A percentile compares a stretch with the other conserved stretches of the same genome.
Evolutionary conservation across 495 filamentous ascomycete genomes (phyloP).

Genomic region (Podospora pseudoanserina): DNA sequence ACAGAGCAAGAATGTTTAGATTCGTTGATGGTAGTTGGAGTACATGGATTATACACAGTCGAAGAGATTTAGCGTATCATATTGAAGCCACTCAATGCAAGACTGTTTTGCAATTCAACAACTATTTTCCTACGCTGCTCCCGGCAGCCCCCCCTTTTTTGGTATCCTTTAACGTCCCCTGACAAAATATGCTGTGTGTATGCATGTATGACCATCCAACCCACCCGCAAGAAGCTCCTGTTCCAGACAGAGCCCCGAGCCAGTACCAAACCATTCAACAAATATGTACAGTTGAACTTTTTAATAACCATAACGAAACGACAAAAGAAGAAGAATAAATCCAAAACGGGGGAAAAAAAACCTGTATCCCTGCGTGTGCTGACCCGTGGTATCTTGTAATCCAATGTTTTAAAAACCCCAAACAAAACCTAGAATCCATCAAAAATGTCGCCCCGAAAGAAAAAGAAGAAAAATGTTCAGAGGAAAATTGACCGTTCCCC

Average conservation of each 20-base stretch:
- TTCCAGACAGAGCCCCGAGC: background rate
- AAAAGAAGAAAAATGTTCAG: background rate
- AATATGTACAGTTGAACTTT: constrained; percentile 5
- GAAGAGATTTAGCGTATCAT: background rate
- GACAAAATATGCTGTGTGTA: background rate
- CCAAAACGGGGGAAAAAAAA: background rate
- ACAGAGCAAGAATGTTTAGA: constrained; percentile 19
- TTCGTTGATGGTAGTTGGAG: background rate
- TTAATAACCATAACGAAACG: background rate
- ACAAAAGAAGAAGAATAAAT: background rate
- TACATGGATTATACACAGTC: background rate
- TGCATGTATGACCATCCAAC: background rate
- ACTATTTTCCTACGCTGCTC: background rate
- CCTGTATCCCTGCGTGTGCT: background rate
- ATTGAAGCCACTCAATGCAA: background rate
- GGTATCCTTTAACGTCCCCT: background rate
- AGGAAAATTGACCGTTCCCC: background rate
- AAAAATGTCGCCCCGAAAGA: background rate
- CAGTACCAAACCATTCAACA: background rate
- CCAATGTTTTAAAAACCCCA: background rate
- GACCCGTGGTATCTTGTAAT: background rate
- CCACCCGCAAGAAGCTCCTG: background rate
- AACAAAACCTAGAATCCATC: no score
- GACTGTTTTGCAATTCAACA: background rate
- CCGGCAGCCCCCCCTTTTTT: background rate